Percentiles rank a stretch among this genome's conserved stretches.
phyloP scores from a whole-genome alignment of 192 early-diverging fungal species.

The Piromyces sp. region DNA sequence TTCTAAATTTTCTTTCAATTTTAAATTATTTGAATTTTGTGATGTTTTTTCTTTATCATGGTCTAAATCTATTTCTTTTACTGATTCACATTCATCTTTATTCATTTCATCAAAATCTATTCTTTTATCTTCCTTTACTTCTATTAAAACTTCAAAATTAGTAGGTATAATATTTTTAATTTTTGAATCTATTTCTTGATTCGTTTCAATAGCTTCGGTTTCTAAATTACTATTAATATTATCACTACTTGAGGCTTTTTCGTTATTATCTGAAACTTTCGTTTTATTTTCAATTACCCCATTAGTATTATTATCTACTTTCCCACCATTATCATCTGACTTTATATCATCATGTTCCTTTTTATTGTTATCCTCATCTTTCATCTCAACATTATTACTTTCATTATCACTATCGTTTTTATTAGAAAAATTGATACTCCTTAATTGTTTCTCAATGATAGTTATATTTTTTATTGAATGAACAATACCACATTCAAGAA shows the following conservation, averaged over 20 bases:
- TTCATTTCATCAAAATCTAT: too few species aligned
- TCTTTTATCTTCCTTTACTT: too few species aligned
- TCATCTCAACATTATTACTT: not conserved
- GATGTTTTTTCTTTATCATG: not conserved
- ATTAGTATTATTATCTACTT: too few species aligned
- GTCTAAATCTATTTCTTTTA: too few species aligned
- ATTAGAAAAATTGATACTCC: not conserved
- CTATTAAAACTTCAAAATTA: too few species aligned
- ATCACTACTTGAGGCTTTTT: too few species aligned
- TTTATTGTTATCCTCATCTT: not conserved
- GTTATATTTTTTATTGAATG: not conserved
- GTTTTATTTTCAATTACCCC: too few species aligned
- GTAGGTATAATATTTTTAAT: too few species aligned
- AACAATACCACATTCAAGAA: not conserved
- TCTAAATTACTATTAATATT: not conserved
- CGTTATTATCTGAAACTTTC: too few species aligned
- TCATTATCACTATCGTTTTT: not conserved
- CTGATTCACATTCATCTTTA: too few species aligned
- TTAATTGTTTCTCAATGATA: not conserved
- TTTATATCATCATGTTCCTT: not conserved
- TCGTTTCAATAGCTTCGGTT: not conserved
- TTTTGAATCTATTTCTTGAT: not conserved
- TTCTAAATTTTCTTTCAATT: not conserved
- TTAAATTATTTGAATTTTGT: too few species aligned
- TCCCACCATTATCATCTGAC: not conserved